Conservation (phyloP, 352 stramenopile genomes). For the Phytophthora pluvialis region DNA sequence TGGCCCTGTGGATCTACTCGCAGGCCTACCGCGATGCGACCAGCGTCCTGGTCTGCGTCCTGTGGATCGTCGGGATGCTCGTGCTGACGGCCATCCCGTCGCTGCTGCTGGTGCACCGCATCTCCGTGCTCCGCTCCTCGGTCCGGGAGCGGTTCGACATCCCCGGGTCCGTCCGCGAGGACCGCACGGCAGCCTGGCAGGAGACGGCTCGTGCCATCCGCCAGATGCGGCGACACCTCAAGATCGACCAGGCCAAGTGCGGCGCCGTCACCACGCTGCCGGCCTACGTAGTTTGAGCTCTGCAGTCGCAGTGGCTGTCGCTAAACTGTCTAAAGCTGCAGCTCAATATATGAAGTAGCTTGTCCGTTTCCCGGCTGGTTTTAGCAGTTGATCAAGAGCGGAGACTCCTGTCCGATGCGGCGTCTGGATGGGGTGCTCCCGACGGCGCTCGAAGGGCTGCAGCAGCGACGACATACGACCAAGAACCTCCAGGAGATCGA, state of each 20-base stretch:
- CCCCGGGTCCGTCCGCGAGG: constrained; percentile 36
- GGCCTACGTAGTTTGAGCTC: constrained; percentile 36
- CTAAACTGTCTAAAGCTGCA: no score
- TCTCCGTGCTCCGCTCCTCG: constrained; percentile 25
- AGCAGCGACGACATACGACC: constrained; percentile 32
- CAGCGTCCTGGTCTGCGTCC: constrained; percentile 16
- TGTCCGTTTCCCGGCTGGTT: constrained; percentile 18
- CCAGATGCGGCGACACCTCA: constrained; percentile 46
- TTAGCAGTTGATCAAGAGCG: background rate
- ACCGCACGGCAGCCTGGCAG: constrained; percentile 44
- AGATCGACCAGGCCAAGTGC: constrained; percentile 34
- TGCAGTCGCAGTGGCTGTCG: background rate
- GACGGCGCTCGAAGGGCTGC: constrained; percentile 27
- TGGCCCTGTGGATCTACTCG: constrained; percentile 31
- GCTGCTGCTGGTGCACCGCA: constrained; percentile 35
- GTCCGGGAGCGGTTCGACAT: constrained; percentile 45
- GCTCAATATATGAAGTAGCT: constrained; percentile 13
- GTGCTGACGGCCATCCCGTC: constrained; percentile 20
- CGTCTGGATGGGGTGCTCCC: constrained; percentile 28
- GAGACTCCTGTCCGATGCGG: constrained; percentile 2
- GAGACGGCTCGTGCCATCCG: constrained; percentile 39
- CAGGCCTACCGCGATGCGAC: constrained; percentile 23
- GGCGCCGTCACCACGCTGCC: constrained; percentile 34
- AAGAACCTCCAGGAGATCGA: constrained; percentile 36
- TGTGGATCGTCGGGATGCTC: constrained; percentile 20